These are phyloP conservation scores for Teunomyces stri DNA, from an alignment of 805 yeast genomes.

Conservation along the genomic window DNA sequence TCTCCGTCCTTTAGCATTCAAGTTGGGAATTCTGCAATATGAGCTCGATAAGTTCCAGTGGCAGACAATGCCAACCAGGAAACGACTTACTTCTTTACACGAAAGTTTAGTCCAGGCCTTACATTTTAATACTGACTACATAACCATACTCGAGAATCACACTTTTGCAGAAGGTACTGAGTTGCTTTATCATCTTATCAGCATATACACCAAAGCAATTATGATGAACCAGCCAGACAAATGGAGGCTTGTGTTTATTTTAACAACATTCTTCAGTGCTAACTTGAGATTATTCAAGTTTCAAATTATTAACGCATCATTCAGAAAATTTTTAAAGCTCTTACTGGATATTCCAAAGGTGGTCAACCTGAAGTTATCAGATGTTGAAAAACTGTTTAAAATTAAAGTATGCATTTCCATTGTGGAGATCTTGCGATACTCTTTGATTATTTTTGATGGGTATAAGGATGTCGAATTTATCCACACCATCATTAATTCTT, in stretches of 20 bases:
- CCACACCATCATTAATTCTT: conserved; percentile 6
- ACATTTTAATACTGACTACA: conserved; percentile 17
- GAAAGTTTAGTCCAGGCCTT: conserved; percentile 22
- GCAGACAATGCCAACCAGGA: conserved; percentile 18
- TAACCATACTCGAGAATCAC: conserved; percentile 22
- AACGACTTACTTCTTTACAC: conserved; percentile 25
- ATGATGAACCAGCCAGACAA: conserved; percentile 16
- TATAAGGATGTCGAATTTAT: conserved; percentile 26
- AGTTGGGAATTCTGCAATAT: conserved; percentile 27
- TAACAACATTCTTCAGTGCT: conserved; percentile 19
- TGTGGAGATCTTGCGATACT: conserved; percentile 15
- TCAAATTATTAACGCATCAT: conserved; percentile 16
- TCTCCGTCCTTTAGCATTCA: conserved; percentile 20
- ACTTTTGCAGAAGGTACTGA: conserved; percentile 16
- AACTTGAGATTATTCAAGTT: conserved; percentile 18
- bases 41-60: conserved; percentile 23
- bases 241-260: conserved; percentile 28
- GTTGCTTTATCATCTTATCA: conserved; percentile 26
- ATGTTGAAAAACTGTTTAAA: conserved; percentile 4
- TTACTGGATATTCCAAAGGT: conserved; percentile 17
- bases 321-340: conserved; percentile 24
- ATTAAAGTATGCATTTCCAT: conserved; percentile 7
- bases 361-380: conserved; percentile 6
- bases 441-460: conserved; percentile 30
- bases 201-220: conserved; percentile 27